Conservation (phyloP, 495 filamentous ascomycete genomes). For the Platismatia glauca region DNA sequence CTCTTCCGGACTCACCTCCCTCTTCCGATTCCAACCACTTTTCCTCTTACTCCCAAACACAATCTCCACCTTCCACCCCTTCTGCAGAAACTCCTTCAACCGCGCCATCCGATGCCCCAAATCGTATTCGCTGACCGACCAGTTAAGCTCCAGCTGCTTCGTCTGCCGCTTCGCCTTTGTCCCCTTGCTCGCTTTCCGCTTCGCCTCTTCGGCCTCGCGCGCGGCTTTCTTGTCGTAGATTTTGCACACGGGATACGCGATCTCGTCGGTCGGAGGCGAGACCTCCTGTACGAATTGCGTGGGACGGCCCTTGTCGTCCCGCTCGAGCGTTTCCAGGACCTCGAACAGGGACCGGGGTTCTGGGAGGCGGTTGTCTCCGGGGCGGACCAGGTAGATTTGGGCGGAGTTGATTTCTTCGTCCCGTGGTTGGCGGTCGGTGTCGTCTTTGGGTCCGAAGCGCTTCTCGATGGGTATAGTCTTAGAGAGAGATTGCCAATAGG, state of each 20-base stretch:
- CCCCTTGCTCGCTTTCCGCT: slow-evolving; percentile 30
- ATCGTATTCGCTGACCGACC: slow-evolving; percentile 67
- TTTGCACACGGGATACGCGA: slow-evolving; percentile 52
- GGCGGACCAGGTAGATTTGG: slow-evolving; percentile 47
- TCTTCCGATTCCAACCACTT: slow-evolving; percentile 22
- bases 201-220: slow-evolving; percentile 35
- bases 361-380: slow-evolving; percentile 39
- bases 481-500: not conserved
- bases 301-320: slow-evolving; percentile 21
- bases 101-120: slow-evolving; percentile 50
- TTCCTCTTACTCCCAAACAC: slow-evolving; percentile 44
- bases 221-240: slow-evolving; percentile 46
- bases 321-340: slow-evolving; percentile 43
- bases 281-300: slow-evolving; percentile 52
- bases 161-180: slow-evolving; percentile 21
- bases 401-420: slow-evolving; percentile 48
- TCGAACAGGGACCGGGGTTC: slow-evolving; percentile 32
- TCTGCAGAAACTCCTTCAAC: slow-evolving; percentile 51
- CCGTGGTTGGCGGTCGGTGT: slow-evolving; percentile 17
- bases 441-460: not conserved
- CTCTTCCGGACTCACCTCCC: slow-evolving; percentile 19
- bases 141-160: slow-evolving; percentile 78
- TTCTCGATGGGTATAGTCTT: too few relatives aligned
- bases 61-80: slow-evolving; percentile 57
- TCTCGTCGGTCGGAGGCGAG: slow-evolving; percentile 24